Conservation (phyloP, 2,329 filamentous ascomycete species). For the Monascus ruber region DNA sequence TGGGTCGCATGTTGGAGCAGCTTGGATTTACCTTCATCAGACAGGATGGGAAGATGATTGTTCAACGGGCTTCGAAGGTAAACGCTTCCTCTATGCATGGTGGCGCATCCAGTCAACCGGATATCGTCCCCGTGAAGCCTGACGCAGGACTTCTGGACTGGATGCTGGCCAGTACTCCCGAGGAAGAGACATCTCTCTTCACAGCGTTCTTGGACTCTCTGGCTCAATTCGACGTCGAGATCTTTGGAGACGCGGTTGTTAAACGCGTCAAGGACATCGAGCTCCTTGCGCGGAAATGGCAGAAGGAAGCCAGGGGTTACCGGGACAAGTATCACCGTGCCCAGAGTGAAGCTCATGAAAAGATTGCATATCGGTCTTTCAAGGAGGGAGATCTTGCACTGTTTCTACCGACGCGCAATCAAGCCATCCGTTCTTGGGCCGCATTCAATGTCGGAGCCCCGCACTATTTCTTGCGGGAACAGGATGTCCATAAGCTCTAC, state of each 20-base stretch:
- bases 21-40: conserved; percentile 74
- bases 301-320: conserved; percentile 76
- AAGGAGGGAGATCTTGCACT: conserved; percentile 92
- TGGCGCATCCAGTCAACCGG: conserved; percentile 25
- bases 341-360: conserved; percentile 81
- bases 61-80: conserved; percentile 58
- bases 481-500: conserved; percentile 73
- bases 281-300: conserved; percentile 83
- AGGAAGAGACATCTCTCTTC: conserved; percentile 63
- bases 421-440: conserved; percentile 90
- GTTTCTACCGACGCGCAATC: conserved; percentile 88
- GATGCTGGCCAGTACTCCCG: conserved; percentile 58
- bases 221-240: conserved; percentile 69
- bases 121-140: conserved; percentile 26
- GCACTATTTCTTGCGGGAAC: conserved; percentile 91
- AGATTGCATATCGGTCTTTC: conserved; percentile 91
- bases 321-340: conserved; percentile 72
- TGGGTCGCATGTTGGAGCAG: conserved; percentile 73
- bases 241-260: conserved; percentile 72
- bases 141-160: conserved; percentile 71
- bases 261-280: conserved; percentile 91
- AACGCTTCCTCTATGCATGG: conserved; percentile 24
- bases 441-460: conserved; percentile 97
- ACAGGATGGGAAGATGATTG: conserved; percentile 58
- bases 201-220: conserved; percentile 61